Evolutionary conservation across 1,284 basidiomycete species (phyloP).

Genomic region (Sparassis latifolia): DNA sequence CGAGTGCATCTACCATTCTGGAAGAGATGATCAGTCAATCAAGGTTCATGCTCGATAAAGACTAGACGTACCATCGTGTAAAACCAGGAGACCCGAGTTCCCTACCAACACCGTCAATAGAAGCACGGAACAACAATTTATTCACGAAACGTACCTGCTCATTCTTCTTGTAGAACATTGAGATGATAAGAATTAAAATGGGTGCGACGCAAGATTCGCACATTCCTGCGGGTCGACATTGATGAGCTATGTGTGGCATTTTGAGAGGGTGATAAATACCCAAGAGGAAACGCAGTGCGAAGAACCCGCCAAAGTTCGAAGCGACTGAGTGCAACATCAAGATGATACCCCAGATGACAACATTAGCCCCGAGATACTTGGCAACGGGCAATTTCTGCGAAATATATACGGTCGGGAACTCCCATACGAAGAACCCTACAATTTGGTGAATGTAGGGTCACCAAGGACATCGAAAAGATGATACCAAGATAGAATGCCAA

Average conservation of each 20-base stretch:
- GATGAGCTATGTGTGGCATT: too few species aligned
- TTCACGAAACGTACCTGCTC: conserved; percentile 41
- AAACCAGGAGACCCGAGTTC: conserved; percentile 55
- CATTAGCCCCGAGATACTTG: conserved; percentile 59
- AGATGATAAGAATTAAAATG: conserved; percentile 55
- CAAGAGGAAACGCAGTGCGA: conserved; percentile 53
- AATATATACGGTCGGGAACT: conserved; percentile 63
- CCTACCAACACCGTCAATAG: conserved; percentile 28
- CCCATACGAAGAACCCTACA: conserved; percentile 53
- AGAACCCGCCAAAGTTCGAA: conserved; percentile 54
- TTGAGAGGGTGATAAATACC: conserved; percentile 27
- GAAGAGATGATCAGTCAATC: not conserved
- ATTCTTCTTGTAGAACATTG: conserved; percentile 67
- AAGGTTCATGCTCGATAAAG: not conserved
- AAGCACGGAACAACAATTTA: not conserved
- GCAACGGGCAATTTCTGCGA: conserved; percentile 53
- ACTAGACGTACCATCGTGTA: conserved; percentile 49
- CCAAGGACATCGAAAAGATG: conserved; percentile 3
- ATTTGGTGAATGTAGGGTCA: not conserved
- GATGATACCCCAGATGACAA: conserved; percentile 55
- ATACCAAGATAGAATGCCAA: conserved; percentile 59
- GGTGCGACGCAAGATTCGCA: conserved; percentile 61
- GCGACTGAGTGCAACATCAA: conserved; percentile 59
- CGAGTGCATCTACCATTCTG: conserved; percentile 17
- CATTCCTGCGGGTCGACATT: conserved; percentile 39